Conservation (phyloP, 768 basidiomycete species). For the Mycena floridula region DNA sequence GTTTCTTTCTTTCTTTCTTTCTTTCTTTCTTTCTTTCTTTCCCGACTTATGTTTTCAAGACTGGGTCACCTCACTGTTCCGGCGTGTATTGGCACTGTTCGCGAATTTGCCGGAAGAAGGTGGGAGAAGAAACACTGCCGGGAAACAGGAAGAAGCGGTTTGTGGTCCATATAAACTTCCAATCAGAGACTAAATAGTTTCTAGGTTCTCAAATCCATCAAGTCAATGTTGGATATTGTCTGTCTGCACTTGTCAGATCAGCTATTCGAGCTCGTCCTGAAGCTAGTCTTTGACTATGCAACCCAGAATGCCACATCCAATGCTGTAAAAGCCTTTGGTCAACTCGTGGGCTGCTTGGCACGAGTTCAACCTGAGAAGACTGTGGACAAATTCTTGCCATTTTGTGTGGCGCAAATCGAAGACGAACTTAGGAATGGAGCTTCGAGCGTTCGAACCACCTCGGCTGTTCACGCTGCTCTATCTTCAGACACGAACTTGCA, state of each 20-base stretch:
- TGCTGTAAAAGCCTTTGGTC: slow-evolving; percentile 85
- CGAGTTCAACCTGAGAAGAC: slow-evolving; percentile 72
- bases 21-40: not conserved
- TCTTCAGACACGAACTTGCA: slow-evolving; percentile 87
- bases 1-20: not conserved
- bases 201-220: slow-evolving; percentile 71
- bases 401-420: slow-evolving; percentile 70
- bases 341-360: slow-evolving; percentile 80
- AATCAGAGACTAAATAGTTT: too few relatives aligned
- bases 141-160: slow-evolving; percentile 70
- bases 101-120: slow-evolving; percentile 96
- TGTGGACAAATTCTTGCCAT: slow-evolving; percentile 73
- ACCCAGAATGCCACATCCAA: slow-evolving; percentile 89
- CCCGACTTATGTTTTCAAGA: slow-evolving; percentile 32
- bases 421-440: slow-evolving; percentile 89
- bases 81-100: slow-evolving; percentile 74
- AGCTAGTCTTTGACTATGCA: slow-evolving; percentile 79
- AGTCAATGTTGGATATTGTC: slow-evolving; percentile 74
- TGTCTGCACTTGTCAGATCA: slow-evolving; percentile 74
- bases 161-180: too few relatives aligned
- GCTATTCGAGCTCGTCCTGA: slow-evolving; percentile 81
- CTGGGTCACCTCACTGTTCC: slow-evolving; percentile 75
- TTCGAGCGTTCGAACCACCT: slow-evolving; percentile 77
- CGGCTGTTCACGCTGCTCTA: slow-evolving; percentile 63
- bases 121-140: slow-evolving; percentile 78